Evolutionary conservation across 371 early-diverging fungal genomes (phyloP), one percentile per base, ranked within the genome.

Genomic region (Lichtheimia ornata): DNA sequence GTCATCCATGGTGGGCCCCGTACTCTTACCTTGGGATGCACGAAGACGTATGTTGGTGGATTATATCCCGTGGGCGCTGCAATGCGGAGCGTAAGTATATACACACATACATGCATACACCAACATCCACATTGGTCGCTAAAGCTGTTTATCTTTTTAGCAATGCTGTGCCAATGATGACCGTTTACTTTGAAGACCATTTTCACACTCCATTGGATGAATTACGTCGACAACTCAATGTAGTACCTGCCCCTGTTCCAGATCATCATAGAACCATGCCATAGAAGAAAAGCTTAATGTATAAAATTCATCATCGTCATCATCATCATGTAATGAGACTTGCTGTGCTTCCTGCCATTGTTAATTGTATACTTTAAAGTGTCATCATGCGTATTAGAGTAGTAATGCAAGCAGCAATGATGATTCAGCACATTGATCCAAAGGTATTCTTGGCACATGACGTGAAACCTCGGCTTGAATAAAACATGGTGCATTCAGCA

Each of bases 21-120:
- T 95, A 49, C 67, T 89, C 17, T 69, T 96, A 62, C 70, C 82
- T 0, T 62, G 72, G 13, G 63, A 65, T 13, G 89, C 93, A 63
- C 73, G 90, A 17, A 63, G 63, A n/a, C 76, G 84, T n/a, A 69
- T 97, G 13, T 87, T 89, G 58, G 52, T 70, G 2, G 65, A 71
- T 7, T 93, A 91, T 71, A 84, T 96, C 13, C 97, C 97, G 14
- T 97, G 98, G 98, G 97, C 96, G n/a, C 64, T 97, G 15, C 90
- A 92, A 64, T 86, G 88, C 64, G 96, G 91, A 17, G 74, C 79
- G 62, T 62, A 56, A 22, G 52, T 51, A 43, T 5, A 12, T 1
- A 35, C 11, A 35, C 11, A 35, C 11, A 35, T 35, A 9, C 35
- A 35, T 35, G 35, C 11, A 35, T 35, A 35, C 9, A 2, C 11